These are phyloP conservation scores for Fusarium sp. DNA, from an alignment of 2,329 filamentous ascomycete species.

Conservation along the genomic window DNA sequence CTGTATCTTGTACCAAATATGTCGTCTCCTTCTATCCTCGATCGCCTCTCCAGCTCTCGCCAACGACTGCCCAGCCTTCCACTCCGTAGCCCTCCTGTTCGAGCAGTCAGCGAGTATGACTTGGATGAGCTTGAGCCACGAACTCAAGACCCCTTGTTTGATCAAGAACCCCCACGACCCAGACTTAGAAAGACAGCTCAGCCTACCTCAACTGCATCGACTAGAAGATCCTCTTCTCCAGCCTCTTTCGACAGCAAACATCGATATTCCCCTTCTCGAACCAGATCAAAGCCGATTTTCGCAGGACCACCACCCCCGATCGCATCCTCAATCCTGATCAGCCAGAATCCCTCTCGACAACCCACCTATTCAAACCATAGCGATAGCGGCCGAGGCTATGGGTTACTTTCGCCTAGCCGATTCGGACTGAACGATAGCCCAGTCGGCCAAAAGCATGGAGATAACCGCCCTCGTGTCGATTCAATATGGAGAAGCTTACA, in stretches of 20 bases:
- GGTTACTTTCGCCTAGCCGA: constrained; percentile 30
- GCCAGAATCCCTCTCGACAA: constrained; percentile 14
- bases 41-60: constrained; percentile 41
- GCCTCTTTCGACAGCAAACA: constrained; percentile 37
- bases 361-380: constrained; percentile 21
- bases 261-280: constrained; percentile 47
- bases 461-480: constrained; percentile 50
- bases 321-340: constrained; percentile 53
- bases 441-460: constrained; percentile 49
- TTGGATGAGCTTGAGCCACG: constrained; percentile 53
- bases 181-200: constrained; percentile 35
- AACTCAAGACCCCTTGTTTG: constrained; percentile 43
- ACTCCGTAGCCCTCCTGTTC: constrained; percentile 39
- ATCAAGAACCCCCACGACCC: constrained; percentile 36
- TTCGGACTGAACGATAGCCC: constrained; percentile 38
- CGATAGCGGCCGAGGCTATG: constrained; percentile 21
- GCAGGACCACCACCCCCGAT: constrained; percentile 62
- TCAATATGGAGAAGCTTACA: constrained; percentile 58
- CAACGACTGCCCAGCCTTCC: constrained; percentile 42
- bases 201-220: constrained; percentile 1
- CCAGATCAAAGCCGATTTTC: constrained; percentile 52
- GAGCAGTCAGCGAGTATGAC: constrained; percentile 49
- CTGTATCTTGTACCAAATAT: constrained; percentile 24
- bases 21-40: constrained; percentile 44
- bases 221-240: constrained; percentile 30